A percentile compares a stretch with the other conserved stretches of the same genome.
Evolutionary conservation across 2,329 filamentous ascomycete genomes (phyloP).

Genomic region (Epichloe baconii): DNA sequence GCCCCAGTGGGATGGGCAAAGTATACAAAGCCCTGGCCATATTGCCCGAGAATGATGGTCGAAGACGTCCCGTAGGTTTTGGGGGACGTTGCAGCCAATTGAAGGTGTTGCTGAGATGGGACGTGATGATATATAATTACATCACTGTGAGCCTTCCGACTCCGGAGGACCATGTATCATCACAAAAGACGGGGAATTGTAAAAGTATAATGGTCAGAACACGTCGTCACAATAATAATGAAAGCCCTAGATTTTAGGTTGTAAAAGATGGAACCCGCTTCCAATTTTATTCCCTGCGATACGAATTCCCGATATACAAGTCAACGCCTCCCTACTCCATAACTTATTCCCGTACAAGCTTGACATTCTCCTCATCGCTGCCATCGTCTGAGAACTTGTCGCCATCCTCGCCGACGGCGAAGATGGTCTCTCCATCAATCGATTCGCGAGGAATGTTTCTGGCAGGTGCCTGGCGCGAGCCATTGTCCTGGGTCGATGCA

Average conservation of each 20-base stretch:
- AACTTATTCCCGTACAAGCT: constrained; percentile 33
- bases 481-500: constrained; percentile 12
- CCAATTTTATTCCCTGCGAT: background rate
- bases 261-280: no score
- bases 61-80: constrained; percentile 76
- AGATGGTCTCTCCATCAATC: constrained; percentile 83
- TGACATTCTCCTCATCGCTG: constrained; percentile 33
- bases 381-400: constrained; percentile 76
- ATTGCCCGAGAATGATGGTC: constrained; percentile 64
- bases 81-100: constrained; percentile 46
- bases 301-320: background rate
- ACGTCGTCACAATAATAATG: no score
- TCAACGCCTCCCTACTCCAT: constrained; percentile 4
- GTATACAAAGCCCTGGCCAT: constrained; percentile 91
- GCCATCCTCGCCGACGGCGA: constrained; percentile 75
- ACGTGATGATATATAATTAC: background rate
- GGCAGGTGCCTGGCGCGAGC: constrained; percentile 10
- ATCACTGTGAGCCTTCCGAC: no score
- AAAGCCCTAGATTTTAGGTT: no score
- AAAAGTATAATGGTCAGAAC: no score
- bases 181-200: no score
- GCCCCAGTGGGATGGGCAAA: constrained; percentile 80
- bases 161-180: no score
- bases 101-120: background rate
- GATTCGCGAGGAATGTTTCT: constrained; percentile 37